Base-by-base conservation (phyloP, 441 rosid genomes). In the Syzygium malaccense region DNA sequence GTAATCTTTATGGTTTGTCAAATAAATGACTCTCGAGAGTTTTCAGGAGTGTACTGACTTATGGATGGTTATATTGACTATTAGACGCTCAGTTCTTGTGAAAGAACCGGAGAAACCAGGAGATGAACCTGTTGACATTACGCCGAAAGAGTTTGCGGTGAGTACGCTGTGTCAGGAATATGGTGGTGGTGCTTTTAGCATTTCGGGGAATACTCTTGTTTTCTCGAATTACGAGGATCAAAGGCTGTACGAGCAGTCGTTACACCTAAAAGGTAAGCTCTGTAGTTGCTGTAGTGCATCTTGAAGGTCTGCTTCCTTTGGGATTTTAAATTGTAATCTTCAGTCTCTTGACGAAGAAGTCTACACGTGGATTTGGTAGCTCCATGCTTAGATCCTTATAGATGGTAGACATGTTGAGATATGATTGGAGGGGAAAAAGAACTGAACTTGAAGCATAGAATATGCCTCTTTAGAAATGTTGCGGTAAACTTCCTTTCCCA, bases 191-290 rank as follows among this genome's bases (percentile, higher is more conserved):
- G 99, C 98, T 5, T 98, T 98, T 87, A 86, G 90, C 55, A 88
- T 95, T 87, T 94, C 92, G 2, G 94, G 92, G 55, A 95, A 96
- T 30, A 88, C 92, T 8, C 92, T 96, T 88, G 85, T 98, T 90
- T 98, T 97, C 93, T 95, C 99, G 2, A 96, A 97, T 90, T 95
- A 98, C 91, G 93, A 95, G 88, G 99, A 98, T 89, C 99, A 98
- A 88, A 92, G 99, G 79, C 93, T 98, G 19, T 98, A 95, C 94
- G 94, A 91, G 92, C 98, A 97, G 89, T 83, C 92, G 2, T 55
- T 94, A 25, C 71, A 88, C 86, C 71, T 92, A 68, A 85, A 87
- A 90, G 98, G 99, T 96, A 41, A 75, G 10, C 83, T 75, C 51
- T 23, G 10, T 6, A 26, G n/a, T 26, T 41, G 51, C 51, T 75